Percentiles rank a stretch among this genome's conserved stretches.
Conservation (phyloP, 305 asterid genomes). For the Fraxinus latifolia region DNA sequence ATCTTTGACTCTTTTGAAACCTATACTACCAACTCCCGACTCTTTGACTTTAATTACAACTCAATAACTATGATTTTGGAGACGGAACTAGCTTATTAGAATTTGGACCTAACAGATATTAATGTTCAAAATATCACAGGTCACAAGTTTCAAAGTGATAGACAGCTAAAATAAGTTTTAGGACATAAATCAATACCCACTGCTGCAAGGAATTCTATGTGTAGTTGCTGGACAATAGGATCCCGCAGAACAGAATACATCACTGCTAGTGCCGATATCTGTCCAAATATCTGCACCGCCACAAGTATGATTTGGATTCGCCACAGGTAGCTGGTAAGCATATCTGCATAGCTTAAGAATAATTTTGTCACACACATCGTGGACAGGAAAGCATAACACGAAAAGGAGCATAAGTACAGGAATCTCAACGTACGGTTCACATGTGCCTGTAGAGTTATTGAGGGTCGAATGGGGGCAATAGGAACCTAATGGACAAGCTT, state of each 20-base stretch:
- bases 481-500: conserved; percentile 97
- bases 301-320: conserved; percentile 65
- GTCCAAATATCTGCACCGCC: conserved; percentile 95
- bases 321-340: conserved; percentile 64
- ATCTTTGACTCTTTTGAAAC: too few species aligned
- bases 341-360: conserved; percentile 52
- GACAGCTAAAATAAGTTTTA: background rate
- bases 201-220: conserved; percentile 51
- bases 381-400: conserved; percentile 3
- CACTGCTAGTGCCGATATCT: conserved; percentile 53
- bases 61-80: too few species aligned
- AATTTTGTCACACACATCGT: conserved; percentile 16
- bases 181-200: conserved; percentile 56
- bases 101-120: too few species aligned
- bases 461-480: conserved; percentile 78
- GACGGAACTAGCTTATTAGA: too few species aligned
- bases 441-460: conserved; percentile 47
- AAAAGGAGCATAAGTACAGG: conserved; percentile 16
- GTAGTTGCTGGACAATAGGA: conserved; percentile 77
- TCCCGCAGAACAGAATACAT: conserved; percentile 81
- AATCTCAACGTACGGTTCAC: conserved; percentile 74
- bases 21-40: too few species aligned
- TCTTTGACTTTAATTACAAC: too few species aligned
- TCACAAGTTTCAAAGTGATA: conserved; percentile 5
- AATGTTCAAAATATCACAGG: background rate